phyloP scores from a whole-genome alignment of 371 early-diverging fungal genomes.

The Mucor piriformis region DNA sequence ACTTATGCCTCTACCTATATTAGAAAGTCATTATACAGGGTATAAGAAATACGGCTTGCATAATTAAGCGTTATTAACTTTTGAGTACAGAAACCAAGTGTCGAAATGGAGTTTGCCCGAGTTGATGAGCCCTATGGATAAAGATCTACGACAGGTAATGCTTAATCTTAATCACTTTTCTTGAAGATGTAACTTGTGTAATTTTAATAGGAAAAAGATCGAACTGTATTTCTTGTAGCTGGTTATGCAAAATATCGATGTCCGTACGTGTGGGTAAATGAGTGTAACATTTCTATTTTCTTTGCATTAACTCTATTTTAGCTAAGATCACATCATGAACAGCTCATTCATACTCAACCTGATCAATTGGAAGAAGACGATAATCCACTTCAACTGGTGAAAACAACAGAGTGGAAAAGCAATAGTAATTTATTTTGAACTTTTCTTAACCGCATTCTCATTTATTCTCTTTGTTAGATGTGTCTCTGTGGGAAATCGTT shows the following conservation, averaged over 20 bases:
- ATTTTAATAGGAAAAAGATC: slow-evolving; percentile 42
- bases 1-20: slow-evolving; percentile 20
- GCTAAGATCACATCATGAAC: slow-evolving; percentile 65
- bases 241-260: slow-evolving; percentile 80
- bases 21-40: slow-evolving; percentile 25
- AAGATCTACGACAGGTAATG: slow-evolving; percentile 50
- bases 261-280: slow-evolving; percentile 79
- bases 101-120: slow-evolving; percentile 23
- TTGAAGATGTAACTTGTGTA: background rate
- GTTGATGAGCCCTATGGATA: slow-evolving; percentile 53
- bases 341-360: slow-evolving; percentile 45
- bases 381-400: slow-evolving; percentile 62
- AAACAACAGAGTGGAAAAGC: slow-evolving; percentile 62
- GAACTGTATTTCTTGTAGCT: slow-evolving; percentile 70
- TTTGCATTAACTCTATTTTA: slow-evolving; percentile 3
- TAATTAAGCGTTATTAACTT: background rate
- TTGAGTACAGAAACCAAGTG: background rate
- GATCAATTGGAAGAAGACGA: slow-evolving; percentile 33
- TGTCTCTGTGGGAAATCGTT: slow-evolving; percentile 78
- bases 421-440: slow-evolving; percentile 24
- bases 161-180: background rate
- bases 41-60: background rate
- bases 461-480: slow-evolving; percentile 43
- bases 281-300: background rate
- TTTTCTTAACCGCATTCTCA: too few species aligned